These are phyloP conservation scores for Basidioascus undulatus DNA, from an alignment of 768 basidiomycete species.

Conservation along the genomic window DNA sequence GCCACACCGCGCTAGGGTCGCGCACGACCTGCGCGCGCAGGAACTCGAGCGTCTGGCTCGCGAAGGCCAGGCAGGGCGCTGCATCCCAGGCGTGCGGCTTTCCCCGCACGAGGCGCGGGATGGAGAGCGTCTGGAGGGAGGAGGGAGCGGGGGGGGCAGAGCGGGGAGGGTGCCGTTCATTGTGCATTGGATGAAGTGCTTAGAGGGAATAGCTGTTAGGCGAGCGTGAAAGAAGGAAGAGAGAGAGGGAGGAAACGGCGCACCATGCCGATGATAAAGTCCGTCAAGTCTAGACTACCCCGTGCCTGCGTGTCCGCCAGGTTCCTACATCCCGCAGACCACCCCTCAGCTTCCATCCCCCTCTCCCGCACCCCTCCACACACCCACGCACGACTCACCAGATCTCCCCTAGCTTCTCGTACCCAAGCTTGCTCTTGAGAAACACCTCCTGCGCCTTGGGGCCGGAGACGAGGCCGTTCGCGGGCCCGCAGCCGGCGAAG, in stretches of 20 bases:
- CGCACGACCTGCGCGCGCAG: constrained; percentile 17
- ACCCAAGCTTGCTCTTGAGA: constrained; percentile 63
- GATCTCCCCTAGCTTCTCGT: constrained; percentile 72
- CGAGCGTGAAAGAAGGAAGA: no score
- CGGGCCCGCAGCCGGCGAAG: constrained; percentile 46
- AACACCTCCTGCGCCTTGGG: constrained; percentile 29
- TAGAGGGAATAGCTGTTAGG: no score
- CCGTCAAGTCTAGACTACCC: constrained; percentile 62
- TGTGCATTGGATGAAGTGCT: constrained; percentile 67
- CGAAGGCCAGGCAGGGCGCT: constrained; percentile 46
- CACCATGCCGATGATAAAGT: constrained; percentile 78
- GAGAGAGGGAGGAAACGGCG: not conserved
- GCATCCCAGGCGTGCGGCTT: constrained; percentile 60
- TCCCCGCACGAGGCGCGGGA: constrained; percentile 29
- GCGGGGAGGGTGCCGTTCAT: constrained; percentile 53
- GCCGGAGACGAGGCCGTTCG: constrained; percentile 59
- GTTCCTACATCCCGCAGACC: constrained; percentile 29
- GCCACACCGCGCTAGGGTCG: constrained; percentile 7
- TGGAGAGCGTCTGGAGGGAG: not conserved
- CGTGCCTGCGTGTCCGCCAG: constrained; percentile 87
- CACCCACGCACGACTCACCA: constrained; percentile 32
- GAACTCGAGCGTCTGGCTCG: constrained; percentile 33
- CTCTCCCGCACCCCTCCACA: no score
- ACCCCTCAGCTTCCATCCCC: no score
- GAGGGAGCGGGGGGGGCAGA: constrained; percentile 37